Percentiles rank a stretch among this genome's conserved stretches.
These are phyloP conservation scores for Exophiala alcalophila DNA, from an alignment of 2,329 filamentous ascomycete genomes.

Conservation along the genomic window DNA sequence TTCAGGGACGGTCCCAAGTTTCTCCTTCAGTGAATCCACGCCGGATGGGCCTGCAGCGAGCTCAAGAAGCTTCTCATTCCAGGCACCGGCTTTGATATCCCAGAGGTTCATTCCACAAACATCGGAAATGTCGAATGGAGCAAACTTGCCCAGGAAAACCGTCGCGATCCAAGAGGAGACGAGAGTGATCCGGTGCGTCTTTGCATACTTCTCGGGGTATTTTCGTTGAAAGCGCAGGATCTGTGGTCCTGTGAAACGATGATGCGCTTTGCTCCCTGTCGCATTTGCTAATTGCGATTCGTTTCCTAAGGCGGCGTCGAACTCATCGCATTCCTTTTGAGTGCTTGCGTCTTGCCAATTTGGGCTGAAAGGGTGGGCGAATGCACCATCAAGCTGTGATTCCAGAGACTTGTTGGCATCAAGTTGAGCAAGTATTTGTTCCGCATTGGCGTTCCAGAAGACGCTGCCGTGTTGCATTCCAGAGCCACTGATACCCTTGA, in stretches of 20 bases:
- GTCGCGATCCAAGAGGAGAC: conserved; percentile 95
- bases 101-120: conserved; percentile 96
- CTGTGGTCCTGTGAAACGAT: conserved; percentile 96
- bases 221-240: conserved; percentile 83
- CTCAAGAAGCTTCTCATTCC: conserved; percentile 71
- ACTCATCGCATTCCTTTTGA: conserved; percentile 83
- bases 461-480: conserved; percentile 98
- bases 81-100: conserved; percentile 74
- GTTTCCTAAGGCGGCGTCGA: conserved; percentile 69
- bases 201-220: conserved; percentile 74
- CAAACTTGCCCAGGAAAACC: conserved; percentile 77
- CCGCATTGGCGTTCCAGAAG: conserved; percentile 77
- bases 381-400: conserved; percentile 68
- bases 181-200: conserved; percentile 81
- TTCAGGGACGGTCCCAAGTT: conserved; percentile 74
- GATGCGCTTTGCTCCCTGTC: conserved; percentile 91
- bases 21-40: conserved; percentile 64
- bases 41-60: conserved; percentile 68
- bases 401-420: conserved; percentile 61
- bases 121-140: conserved; percentile 89
- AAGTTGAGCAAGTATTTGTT: conserved; percentile 60
- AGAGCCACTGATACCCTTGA: conserved; percentile 82
- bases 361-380: conserved; percentile 82
- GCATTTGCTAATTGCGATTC: conserved; percentile 67
- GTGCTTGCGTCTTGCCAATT: conserved; percentile 99